Evolutionary conservation across 305 asterid genomes (phyloP).

Genomic region (Fraxinus velutina): DNA sequence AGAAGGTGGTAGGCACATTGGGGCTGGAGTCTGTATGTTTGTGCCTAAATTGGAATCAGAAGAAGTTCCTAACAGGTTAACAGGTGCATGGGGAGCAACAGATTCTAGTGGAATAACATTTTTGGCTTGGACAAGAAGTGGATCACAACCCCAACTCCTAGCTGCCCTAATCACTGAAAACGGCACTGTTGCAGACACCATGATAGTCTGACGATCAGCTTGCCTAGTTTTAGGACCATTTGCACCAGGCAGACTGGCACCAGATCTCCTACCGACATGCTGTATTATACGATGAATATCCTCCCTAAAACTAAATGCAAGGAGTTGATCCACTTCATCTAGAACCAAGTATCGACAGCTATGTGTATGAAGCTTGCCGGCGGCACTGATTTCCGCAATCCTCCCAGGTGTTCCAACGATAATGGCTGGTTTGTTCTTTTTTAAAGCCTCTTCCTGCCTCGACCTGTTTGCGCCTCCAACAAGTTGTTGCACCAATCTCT

Average conservation of each 20-base stretch:
- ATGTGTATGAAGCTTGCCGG: slow-evolving; percentile 91
- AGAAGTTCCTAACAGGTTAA: slow-evolving; percentile 33
- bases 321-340: slow-evolving; percentile 94
- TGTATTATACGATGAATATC: slow-evolving; percentile 85
- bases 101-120: slow-evolving; percentile 60
- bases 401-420: slow-evolving; percentile 98
- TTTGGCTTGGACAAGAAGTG: slow-evolving; percentile 82
- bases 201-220: slow-evolving; percentile 60
- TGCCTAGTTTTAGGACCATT: slow-evolving; percentile 32
- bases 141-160: slow-evolving; percentile 82
- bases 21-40: slow-evolving; percentile 36
- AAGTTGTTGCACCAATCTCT: slow-evolving; percentile 84
- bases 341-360: slow-evolving; percentile 70
- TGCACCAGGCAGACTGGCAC: slow-evolving; percentile 35
- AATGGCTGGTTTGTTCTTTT: slow-evolving; percentile 76
- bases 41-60: slow-evolving; percentile 36
- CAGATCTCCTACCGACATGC: slow-evolving; percentile 77
- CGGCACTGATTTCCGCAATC: slow-evolving; percentile 84
- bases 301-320: slow-evolving; percentile 81
- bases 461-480: slow-evolving; percentile 93
- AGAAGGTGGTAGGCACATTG: slow-evolving; percentile 77
- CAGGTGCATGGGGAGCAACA: slow-evolving; percentile 39
- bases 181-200: slow-evolving; percentile 98
- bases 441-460: slow-evolving; percentile 93
- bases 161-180: slow-evolving; percentile 87